Conservation (phyloP, 2,329 filamentous ascomycete genomes). For the Aspergillus candidus region DNA sequence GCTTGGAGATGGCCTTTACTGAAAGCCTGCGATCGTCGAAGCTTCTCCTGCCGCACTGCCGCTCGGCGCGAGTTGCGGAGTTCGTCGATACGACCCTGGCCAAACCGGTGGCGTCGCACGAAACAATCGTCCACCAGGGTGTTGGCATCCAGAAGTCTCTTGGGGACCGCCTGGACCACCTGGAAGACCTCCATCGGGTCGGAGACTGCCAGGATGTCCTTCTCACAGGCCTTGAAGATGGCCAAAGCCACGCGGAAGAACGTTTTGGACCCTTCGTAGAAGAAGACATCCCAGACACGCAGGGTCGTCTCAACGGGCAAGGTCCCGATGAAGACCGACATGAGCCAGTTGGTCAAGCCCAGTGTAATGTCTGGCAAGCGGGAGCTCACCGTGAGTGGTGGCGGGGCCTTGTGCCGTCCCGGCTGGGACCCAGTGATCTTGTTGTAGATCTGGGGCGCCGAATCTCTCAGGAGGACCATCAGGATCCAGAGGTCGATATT, state of each 20-base stretch:
- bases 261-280: constrained; percentile 91
- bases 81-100: constrained; percentile 73
- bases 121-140: constrained; percentile 76
- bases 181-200: constrained; percentile 97
- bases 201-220: constrained; percentile 67
- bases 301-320: constrained; percentile 86
- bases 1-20: constrained; percentile 29
- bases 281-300: constrained; percentile 91
- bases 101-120: constrained; percentile 70
- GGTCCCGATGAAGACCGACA: constrained; percentile 92
- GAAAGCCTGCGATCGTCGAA: constrained; percentile 33
- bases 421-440: constrained; percentile 62
- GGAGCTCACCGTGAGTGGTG: constrained; percentile 35
- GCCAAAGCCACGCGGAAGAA: constrained; percentile 86
- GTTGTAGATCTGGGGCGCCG: constrained; percentile 75
- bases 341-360: constrained; percentile 94
- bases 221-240: constrained; percentile 83
- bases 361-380: constrained; percentile 83
- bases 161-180: constrained; percentile 80
- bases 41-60: constrained; percentile 37
- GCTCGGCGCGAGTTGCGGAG: constrained; percentile 63
- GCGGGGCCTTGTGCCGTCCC: constrained; percentile 36
- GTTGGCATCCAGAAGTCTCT: constrained; percentile 76
- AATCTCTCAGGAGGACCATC: constrained; percentile 78
- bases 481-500: constrained; percentile 92